A percentile compares a stretch with the other conserved stretches of the same genome.
Evolutionary conservation across 2,329 filamentous ascomycete species (phyloP).

Genomic region (Aspergillus intermedius): DNA sequence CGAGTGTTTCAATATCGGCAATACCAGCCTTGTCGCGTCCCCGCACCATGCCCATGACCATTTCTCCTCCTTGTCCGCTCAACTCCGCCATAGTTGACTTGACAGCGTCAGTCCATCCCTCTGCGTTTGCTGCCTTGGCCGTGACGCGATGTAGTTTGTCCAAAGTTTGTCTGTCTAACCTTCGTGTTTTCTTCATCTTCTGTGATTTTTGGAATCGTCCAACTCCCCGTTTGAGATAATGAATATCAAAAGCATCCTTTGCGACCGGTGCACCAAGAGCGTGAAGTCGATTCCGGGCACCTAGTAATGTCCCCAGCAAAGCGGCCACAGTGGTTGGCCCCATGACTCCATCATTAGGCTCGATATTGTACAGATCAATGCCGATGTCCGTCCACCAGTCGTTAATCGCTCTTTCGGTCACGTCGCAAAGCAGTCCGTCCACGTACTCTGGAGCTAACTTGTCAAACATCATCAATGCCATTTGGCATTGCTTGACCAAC

Average conservation of each 20-base stretch:
- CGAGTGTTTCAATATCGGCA: conserved; percentile 83
- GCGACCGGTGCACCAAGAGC: conserved; percentile 75
- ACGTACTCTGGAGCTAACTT: conserved; percentile 83
- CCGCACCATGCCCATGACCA: conserved; percentile 90
- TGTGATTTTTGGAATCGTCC: conserved; percentile 84
- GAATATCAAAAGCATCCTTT: conserved; percentile 88
- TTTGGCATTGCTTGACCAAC: conserved; percentile 84
- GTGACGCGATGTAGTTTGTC: conserved; percentile 75
- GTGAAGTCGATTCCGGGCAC: conserved; percentile 80
- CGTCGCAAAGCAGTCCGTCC: conserved; percentile 86
- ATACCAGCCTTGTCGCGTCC: conserved; percentile 82
- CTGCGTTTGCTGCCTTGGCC: conserved; percentile 79
- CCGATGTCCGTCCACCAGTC: conserved; percentile 98
- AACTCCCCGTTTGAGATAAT: conserved; percentile 74
- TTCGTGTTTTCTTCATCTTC: conserved; percentile 68
- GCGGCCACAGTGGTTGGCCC: conserved; percentile 88
- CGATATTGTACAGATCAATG: conserved; percentile 82
- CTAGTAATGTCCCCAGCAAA: conserved; percentile 79
- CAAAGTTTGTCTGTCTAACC: conserved; percentile 76
- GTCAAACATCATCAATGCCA: conserved; percentile 79
- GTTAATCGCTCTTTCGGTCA: conserved; percentile 80
- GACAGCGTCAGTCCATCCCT: conserved; percentile 86
- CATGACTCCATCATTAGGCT: conserved; percentile 85
- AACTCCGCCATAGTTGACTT: conserved; percentile 93
- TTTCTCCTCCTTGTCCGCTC: conserved; percentile 86